Percentiles rank a stretch among this genome's conserved stretches.
phyloP scores from a whole-genome alignment of 2,329 filamentous ascomycete species.

The Neoarthrinium moseri region DNA sequence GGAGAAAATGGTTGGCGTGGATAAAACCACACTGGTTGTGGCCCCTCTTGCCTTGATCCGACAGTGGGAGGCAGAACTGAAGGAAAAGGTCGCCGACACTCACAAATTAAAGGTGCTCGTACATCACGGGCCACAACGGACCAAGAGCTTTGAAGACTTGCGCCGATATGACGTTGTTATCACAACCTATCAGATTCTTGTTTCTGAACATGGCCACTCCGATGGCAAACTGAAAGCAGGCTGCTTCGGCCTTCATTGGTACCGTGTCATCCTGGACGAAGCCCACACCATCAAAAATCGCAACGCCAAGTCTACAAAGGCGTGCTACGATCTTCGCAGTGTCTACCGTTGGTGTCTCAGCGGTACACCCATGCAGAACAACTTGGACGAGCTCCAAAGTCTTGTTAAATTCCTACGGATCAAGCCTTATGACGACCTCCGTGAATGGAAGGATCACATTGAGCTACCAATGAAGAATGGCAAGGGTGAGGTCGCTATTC shows the following conservation, averaged over 20 bases:
- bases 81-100: conserved; percentile 69
- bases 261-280: conserved; percentile 91
- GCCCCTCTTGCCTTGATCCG: conserved; percentile 92
- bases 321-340: conserved; percentile 78
- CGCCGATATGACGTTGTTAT: conserved; percentile 91
- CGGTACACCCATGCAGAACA: conserved; percentile 97
- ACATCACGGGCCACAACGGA: conserved; percentile 85
- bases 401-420: conserved; percentile 91
- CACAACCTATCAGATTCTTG: conserved; percentile 93
- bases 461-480: conserved; percentile 87
- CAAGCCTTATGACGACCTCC: conserved; percentile 82
- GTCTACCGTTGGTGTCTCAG: conserved; percentile 96
- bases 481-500: conserved; percentile 84
- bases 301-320: conserved; percentile 92
- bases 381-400: conserved; percentile 92
- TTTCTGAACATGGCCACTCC: conserved; percentile 80
- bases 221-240: conserved; percentile 69
- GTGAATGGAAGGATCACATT: conserved; percentile 89
- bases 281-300: conserved; percentile 98
- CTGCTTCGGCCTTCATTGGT: conserved; percentile 92
- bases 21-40: conserved; percentile 84
- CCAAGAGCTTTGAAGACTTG: conserved; percentile 74
- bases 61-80: conserved; percentile 95
- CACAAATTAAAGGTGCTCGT: conserved; percentile 79
- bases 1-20: conserved; percentile 54